Evolutionary conservation across 169 alveolate species (phyloP).

Genomic region (Babesia ovata): DNA sequence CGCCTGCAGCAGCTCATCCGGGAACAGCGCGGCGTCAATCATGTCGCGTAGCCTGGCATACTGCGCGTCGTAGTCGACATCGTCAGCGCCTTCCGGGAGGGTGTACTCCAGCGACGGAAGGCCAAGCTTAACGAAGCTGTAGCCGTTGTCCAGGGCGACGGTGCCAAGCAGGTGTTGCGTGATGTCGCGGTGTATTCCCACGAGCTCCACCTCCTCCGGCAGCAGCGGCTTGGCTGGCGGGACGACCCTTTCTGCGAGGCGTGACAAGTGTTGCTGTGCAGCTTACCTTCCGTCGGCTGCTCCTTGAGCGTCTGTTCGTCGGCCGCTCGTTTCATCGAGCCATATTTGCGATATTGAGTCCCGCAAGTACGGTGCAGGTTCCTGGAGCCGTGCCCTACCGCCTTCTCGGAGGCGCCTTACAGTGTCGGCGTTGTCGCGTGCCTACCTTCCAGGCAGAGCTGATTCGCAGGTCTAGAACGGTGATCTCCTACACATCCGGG

Average conservation of each 20-base stretch:
- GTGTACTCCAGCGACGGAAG: constrained; percentile 16
- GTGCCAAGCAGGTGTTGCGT: constrained; percentile 49
- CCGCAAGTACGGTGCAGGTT: not conserved
- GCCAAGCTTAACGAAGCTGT: constrained; percentile 20
- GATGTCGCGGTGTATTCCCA: constrained; percentile 42
- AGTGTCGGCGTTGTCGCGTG: too few relatives aligned
- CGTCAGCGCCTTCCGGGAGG: constrained; percentile 9
- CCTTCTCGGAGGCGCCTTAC: not conserved
- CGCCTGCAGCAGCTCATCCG: constrained; percentile 50
- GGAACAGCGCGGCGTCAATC: constrained; percentile 30
- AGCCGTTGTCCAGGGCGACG: constrained; percentile 13
- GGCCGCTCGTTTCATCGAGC: constrained; percentile 20
- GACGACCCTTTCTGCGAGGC: constrained; percentile 26
- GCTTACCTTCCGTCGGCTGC: constrained; percentile 34
- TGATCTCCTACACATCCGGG: not conserved
- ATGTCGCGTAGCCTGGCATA: constrained; percentile 14
- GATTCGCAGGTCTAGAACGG: not conserved
- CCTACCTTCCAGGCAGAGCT: not conserved
- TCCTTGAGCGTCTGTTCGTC: constrained; percentile 15
- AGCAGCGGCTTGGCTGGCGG: constrained; percentile 48
- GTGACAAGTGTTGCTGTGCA: not conserved
- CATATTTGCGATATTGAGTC: not conserved
- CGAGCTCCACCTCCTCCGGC: constrained; percentile 41
- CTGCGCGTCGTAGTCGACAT: constrained; percentile 31
- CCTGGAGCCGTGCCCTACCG: not conserved